Conservation (phyloP, 2,329 filamentous ascomycete species). For the Spiromastix sp. region DNA sequence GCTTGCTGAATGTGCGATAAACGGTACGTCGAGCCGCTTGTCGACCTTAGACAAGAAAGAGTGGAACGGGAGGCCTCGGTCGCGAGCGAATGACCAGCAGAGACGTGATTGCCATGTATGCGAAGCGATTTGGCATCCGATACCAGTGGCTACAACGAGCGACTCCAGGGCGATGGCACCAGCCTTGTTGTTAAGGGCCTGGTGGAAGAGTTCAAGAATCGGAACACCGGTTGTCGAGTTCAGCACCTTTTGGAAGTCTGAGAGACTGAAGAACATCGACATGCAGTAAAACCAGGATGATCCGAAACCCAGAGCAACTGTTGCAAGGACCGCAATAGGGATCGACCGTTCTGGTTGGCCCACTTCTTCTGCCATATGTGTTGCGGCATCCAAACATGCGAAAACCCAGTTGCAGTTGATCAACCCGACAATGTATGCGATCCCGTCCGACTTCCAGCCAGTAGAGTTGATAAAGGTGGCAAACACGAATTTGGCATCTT, state of each 20-base stretch:
- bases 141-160: slow-evolving; percentile 37
- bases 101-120: slow-evolving; percentile 43
- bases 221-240: slow-evolving; percentile 34
- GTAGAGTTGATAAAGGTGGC: slow-evolving; percentile 43
- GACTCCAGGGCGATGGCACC: slow-evolving; percentile 39
- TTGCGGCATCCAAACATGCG: slow-evolving; percentile 40
- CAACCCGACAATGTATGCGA: slow-evolving; percentile 43
- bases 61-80: slow-evolving; percentile 38
- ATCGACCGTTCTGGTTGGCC: slow-evolving; percentile 37
- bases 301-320: slow-evolving; percentile 39
- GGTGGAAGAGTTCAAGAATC: slow-evolving; percentile 38
- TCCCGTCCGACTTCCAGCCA: slow-evolving; percentile 36
- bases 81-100: slow-evolving; percentile 44
- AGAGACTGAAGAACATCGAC: slow-evolving; percentile 41
- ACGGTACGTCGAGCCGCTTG: slow-evolving; percentile 32
- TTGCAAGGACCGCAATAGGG: slow-evolving; percentile 41
- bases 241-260: slow-evolving; percentile 33
- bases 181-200: slow-evolving; percentile 31
- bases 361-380: slow-evolving; percentile 43
- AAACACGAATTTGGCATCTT: slow-evolving; percentile 41
- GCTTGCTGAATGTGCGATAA: slow-evolving; percentile 34
- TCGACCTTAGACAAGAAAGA: slow-evolving; percentile 32
- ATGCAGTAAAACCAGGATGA: slow-evolving; percentile 40
- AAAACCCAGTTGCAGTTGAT: slow-evolving; percentile 43
- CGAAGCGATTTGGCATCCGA: slow-evolving; percentile 37